These are phyloP conservation scores for barley (Hordeum vulgare) DNA, from an alignment of 176 grass and related monocot genomes.

Conservation along the genomic window MorexV3_pseudomolecules_assembly NC_058518.1:358253037-358253536, in stretches of 20 bases:
- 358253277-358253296: not conserved
- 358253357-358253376: conserved; percentile 10
- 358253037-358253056: not conserved
- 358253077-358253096: not conserved
- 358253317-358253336: not conserved
- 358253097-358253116: not conserved
- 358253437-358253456: not conserved
- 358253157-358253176: not conserved
- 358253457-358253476: not conserved
- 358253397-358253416: not conserved
- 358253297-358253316: not conserved
- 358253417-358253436: not conserved
- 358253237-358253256: not conserved
- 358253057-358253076: not conserved
- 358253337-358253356: not conserved
- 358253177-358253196: not conserved
- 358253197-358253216: not conserved
- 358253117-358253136: not conserved
- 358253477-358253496: conserved; percentile 28
- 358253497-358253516: conserved; percentile 12
- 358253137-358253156: not conserved
- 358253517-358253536: not conserved
- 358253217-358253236: not conserved
- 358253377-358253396: not conserved
- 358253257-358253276: not conserved